phyloP scores from a whole-genome alignment of 1,284 basidiomycete species.

The Trichosporon faecale region DNA sequence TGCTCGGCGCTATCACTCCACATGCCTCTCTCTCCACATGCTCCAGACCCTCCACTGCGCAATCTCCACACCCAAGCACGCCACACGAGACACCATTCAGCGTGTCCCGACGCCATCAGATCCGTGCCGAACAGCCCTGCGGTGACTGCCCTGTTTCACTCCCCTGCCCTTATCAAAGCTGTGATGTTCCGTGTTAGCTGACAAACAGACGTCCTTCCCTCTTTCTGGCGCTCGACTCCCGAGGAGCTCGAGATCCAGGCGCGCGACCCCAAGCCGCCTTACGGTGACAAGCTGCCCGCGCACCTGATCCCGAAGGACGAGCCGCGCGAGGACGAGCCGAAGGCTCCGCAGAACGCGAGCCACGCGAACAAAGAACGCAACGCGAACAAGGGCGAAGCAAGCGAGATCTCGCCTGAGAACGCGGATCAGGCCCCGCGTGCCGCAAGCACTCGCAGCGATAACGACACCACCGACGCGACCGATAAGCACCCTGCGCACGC shows the following conservation, averaged over 20 bases:
- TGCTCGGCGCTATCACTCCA: no score
- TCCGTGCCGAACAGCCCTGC: not conserved
- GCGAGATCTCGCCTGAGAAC: not conserved
- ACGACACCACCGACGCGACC: not conserved
- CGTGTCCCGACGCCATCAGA: no score
- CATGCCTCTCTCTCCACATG: not conserved
- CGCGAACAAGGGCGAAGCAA: not conserved
- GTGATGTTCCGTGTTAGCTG: not conserved
- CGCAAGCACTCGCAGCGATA: not conserved
- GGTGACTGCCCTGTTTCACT: no score
- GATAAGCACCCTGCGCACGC: no score
- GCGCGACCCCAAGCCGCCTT: slow-evolving; percentile 15
- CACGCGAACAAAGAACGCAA: not conserved
- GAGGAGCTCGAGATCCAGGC: slow-evolving; percentile 6
- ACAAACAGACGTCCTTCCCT: slow-evolving; percentile 30
- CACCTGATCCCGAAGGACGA: not conserved
- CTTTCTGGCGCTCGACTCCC: slow-evolving; percentile 27
- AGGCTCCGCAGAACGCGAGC: not conserved
- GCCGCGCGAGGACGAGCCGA: not conserved
- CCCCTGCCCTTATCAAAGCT: not conserved
- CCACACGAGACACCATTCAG: not conserved
- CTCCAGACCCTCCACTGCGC: not conserved
- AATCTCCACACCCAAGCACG: not conserved
- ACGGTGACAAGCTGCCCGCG: not conserved
- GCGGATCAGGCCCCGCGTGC: not conserved